Evolutionary conservation across 345 rosid genomes (phyloP), one percentile per base, ranked within the genome.

Genomic region (Bretschneidera sinensis): DNA sequence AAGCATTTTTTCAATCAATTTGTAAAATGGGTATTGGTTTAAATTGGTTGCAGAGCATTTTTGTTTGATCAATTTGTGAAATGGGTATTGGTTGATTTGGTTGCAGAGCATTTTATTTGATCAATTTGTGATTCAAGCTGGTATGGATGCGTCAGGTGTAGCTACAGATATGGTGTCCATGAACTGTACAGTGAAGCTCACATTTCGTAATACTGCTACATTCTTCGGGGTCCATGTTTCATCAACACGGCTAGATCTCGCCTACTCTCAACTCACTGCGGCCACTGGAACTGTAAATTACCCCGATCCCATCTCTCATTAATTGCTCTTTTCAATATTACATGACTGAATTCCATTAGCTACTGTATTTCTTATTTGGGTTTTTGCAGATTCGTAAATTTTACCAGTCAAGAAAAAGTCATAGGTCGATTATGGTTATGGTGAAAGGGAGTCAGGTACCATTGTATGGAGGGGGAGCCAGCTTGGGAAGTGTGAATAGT

Each of bases 211-310:
- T 68, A 75, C 83, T 0, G 91, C 84, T 11, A 74, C 86, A 4
- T 85, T 88, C 60, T 83, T 85, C 22, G 91, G 89, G 0, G 82
- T 88, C 56, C 96, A 83, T 56, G 87, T 85, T 7, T 66, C 85
- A 21, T 71, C 87, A 17, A 83, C 87, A 3, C 85, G 82, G 9
- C 57, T 85, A 17, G 82, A 85, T 60, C 80, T 88, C 24, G 71
- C 76, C 54, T 88, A 72, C 68, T 81, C 87, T 49, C 80, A 81
- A 62, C 85, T 85, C 65, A 71, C 78, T 3, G 56, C 85, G 5
- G 95, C 84, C 62, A 71, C 83, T 17, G 96, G 91, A 61, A 71
- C 65, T 5, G 91, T 88, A 78, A 62, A 68, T 57, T 51, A 51
- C 2, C 22, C 23, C 22, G 6, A 24, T 23, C 57, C 19, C 16